Conservation (phyloP, 2,329 filamentous ascomycete species). For the Gaeumannomyces tritici region DNA sequence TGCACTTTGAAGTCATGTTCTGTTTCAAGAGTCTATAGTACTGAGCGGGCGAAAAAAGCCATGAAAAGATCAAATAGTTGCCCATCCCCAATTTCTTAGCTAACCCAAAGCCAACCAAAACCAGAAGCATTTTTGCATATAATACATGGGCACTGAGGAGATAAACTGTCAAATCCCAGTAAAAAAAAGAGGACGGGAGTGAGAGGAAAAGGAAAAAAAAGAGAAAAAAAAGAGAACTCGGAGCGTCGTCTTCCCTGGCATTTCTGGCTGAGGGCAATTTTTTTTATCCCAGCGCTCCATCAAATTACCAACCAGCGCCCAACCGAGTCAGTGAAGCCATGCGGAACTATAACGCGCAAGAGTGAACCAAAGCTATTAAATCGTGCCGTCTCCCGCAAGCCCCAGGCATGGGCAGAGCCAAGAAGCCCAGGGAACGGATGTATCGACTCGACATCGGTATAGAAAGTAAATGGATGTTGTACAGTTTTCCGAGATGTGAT, state of each 20-base stretch:
- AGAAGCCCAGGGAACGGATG: not conserved
- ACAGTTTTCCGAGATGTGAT: not conserved
- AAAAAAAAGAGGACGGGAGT: too few relatives aligned
- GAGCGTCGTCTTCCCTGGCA: not conserved
- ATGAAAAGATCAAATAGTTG: not conserved
- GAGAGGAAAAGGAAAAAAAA: not conserved
- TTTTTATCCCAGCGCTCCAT: not conserved
- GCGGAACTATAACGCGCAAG: not conserved
- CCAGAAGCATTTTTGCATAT: not conserved
- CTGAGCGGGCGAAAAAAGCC: not conserved
- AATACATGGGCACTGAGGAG: not conserved
- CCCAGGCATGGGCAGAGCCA: too few relatives aligned
- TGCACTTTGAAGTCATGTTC: too few relatives aligned
- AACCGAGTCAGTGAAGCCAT: not conserved
- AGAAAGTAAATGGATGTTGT: not conserved
- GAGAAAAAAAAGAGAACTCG: not conserved
- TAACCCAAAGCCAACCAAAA: not conserved
- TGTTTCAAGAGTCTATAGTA: not conserved
- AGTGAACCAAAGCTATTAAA: not conserved
- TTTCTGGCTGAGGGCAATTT: not conserved
- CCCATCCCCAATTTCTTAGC: not conserved
- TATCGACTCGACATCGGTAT: not conserved
- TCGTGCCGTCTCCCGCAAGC: not conserved
- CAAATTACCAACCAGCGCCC: not conserved
- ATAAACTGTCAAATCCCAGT: not conserved